phyloP scores from a whole-genome alignment of 768 basidiomycete genomes.

The Rubroboletus pulcherrimus region DNA sequence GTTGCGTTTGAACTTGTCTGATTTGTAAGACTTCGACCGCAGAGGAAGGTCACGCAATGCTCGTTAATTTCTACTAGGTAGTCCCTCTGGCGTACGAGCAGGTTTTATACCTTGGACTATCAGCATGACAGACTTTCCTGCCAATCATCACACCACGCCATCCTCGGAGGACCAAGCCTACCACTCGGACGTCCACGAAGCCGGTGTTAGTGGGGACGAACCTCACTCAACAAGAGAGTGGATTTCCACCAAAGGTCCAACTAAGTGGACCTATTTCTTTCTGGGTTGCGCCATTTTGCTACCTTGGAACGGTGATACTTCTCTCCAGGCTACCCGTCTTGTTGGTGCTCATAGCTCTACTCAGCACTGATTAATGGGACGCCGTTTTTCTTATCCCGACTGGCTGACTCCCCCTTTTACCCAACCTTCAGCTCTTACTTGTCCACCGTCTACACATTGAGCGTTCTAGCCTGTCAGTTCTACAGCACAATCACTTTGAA shows the following conservation, averaged over 20 bases:
- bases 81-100: neutral
- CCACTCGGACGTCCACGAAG: neutral
- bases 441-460: conserved; percentile 56
- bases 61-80: neutral
- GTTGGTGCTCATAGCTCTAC: conserved; percentile 1
- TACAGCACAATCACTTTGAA: conserved; percentile 70
- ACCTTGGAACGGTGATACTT: conserved; percentile 80
- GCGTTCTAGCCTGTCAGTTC: conserved; percentile 67
- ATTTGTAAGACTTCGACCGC: neutral
- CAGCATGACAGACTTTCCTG: conserved; percentile 9
- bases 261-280: conserved; percentile 65
- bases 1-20: neutral
- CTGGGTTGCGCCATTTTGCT: conserved; percentile 78
- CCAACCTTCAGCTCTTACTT: conserved; percentile 65
- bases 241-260: conserved; percentile 35
- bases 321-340: neutral
- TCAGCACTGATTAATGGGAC: conserved; percentile 83
- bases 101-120: neutral
- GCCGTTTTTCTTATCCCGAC: conserved; percentile 72
- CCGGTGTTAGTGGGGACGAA: conserved; percentile 4
- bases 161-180: conserved; percentile 14
- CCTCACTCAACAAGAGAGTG: conserved; percentile 24
- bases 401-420: conserved; percentile 55
- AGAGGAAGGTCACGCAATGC: neutral
- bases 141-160: conserved; percentile 20